These are phyloP conservation scores for Pugionium cornutum DNA, from an alignment of 345 rosid genomes.

Conservation along the genomic window DNA sequence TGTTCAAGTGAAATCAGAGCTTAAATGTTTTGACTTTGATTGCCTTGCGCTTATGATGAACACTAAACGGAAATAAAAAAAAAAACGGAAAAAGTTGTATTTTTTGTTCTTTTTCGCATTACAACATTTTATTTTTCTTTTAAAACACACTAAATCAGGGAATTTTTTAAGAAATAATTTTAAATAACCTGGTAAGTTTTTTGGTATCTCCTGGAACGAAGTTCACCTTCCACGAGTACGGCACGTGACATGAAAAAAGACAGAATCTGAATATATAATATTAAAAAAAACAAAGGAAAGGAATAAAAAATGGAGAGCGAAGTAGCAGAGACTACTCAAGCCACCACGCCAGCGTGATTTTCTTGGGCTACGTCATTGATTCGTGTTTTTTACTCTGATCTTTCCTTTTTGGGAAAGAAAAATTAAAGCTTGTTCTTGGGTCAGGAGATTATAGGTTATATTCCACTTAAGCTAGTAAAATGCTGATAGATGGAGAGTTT, in stretches of 20 bases:
- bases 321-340: constrained; percentile 24
- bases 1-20: constrained; percentile 18
- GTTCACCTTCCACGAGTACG: not conserved
- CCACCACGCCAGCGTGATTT: constrained; percentile 2
- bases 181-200: too few species aligned
- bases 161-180: too few species aligned
- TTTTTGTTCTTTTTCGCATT: too few species aligned
- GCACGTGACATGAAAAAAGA: constrained; percentile 8
- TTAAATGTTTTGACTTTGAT: constrained; percentile 12
- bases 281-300: not conserved
- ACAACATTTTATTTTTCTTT: too few species aligned
- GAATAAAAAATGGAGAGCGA: constrained; percentile 25
- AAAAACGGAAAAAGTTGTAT: too few species aligned
- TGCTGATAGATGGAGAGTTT: constrained; percentile 8
- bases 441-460: not conserved
- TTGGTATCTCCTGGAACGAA: not conserved
- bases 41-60: constrained; percentile 5
- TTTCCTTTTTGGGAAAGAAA: constrained; percentile 17
- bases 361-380: not conserved
- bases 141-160: too few species aligned
- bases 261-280: constrained; percentile 17
- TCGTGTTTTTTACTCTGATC: not conserved
- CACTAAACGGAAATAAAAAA: not conserved
- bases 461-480: not conserved
- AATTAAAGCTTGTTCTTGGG: constrained; percentile 11